Base-by-base conservation (phyloP, 768 basidiomycete species). In the Auricularia auricula-judae region DNA sequence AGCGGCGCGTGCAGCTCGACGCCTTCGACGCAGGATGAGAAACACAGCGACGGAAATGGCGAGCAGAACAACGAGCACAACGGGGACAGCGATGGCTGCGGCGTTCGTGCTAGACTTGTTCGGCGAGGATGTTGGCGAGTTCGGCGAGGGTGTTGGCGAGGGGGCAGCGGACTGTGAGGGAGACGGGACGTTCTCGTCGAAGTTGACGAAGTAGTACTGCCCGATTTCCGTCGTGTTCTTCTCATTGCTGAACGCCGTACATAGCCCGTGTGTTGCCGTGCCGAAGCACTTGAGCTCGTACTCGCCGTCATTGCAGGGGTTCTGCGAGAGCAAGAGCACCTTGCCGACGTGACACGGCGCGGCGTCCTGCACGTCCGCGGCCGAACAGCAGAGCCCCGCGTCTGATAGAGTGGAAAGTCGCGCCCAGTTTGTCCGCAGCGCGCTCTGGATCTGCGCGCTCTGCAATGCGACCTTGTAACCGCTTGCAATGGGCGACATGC, bases 201-300 rank as follows among this genome's bases (percentile, higher is more conserved):
- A 59, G 56, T 59, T 59, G 34, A 59, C 29, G 56, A 59, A 35
- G 56, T 59, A 59, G 29, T 59, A 59, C 56, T 59, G 56, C 29
- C 56, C 56, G 23, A 59, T 59, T 10, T 59, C 56, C 5, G 23
- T 33, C 33, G 56, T 59, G 23, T 8, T 4, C 14, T 21, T 29
- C 12, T 12, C 10, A 29, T 59, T 59, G 29, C 10, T 35, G 29
- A 29, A 59, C 56, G 18, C 56, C 23, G 34, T 59, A 18, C 56
- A 59, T 4, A 59, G 56, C 23, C 56, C 56, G 18, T 59, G 23
- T 18, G 56, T 59, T 29, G 11, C 10, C 11, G 56, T 59, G 16
- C 56, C 56, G 29, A 33, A 59, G 29, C 56, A 59, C 34, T 59
- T 59, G 29, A 29, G 1, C 23, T 59, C 34, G 56, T 33, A 59